phyloP scores from a whole-genome alignment of 345 rosid genomes.

The Camelina neglecta region DNA sequence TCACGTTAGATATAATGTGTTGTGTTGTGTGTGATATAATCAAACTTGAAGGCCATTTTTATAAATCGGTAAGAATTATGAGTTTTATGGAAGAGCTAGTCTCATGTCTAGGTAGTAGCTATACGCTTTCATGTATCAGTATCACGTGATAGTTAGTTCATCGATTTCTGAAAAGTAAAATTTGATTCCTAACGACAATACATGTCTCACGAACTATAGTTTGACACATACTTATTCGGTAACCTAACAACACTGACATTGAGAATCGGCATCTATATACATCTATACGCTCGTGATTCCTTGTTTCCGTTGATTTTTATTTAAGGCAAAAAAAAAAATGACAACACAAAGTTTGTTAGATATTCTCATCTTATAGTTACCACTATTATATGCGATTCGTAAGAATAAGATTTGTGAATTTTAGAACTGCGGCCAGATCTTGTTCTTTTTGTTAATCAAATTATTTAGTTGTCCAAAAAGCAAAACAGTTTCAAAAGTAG shows the following conservation, averaged over 20 bases:
- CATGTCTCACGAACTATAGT: not conserved
- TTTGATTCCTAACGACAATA: not conserved
- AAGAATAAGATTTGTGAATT: not conserved
- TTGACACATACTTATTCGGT: slow-evolving; percentile 21
- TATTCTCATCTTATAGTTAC: slow-evolving; percentile 18
- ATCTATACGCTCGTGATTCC: not conserved
- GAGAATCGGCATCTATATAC: slow-evolving; percentile 9
- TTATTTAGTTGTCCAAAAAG: not conserved
- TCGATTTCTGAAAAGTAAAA: not conserved
- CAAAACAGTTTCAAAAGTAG: slow-evolving; percentile 27
- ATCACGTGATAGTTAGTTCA: not conserved
- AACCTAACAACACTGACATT: slow-evolving; percentile 11
- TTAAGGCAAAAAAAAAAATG: not conserved
- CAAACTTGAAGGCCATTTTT: not conserved
- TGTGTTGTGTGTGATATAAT: not conserved
- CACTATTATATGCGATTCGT: slow-evolving; percentile 17
- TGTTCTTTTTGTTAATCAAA: not conserved
- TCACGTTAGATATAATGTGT: not conserved
- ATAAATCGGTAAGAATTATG: not conserved
- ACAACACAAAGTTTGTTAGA: slow-evolving; percentile 1
- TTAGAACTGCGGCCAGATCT: not conserved
- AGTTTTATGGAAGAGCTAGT: not conserved
- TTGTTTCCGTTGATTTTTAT: not conserved
- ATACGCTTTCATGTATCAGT: not conserved
- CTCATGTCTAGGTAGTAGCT: not conserved